Base-by-base conservation (phyloP, 2,329 filamentous ascomycete genomes). In the Talaromyces sp. region DNA sequence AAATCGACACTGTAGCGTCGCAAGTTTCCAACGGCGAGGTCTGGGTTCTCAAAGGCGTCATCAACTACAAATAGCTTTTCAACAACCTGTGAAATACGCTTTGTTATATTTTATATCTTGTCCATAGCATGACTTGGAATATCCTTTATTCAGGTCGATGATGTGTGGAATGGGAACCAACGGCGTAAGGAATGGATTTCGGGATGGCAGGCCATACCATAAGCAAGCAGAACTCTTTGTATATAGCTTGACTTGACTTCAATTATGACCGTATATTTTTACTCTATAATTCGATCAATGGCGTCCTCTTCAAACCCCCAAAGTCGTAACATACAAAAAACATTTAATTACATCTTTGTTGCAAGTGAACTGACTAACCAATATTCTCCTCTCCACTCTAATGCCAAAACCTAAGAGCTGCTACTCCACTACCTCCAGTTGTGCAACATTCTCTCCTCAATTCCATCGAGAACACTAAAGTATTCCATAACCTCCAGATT, bases 401-500 rank as follows among this genome's bases (percentile, higher is more conserved):
- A 19, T 21, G 8, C 19, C 17, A 13, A 21, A 46, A 14, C 41
- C 7, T 3, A 21, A 17, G 21, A 14, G 4, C 13, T 13, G 1
- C 8, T 8, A 11, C 9, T 21, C 19, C 27, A 54, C 64, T 64
- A 56, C 63, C 32, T 72, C 66, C 73, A 69, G 55, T 76, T 77
- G 71, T 82, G 82, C 69, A 98, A 78, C 62, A 99, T 79, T 71
- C 95, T 86, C 71, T 92, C 85, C 79, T 97, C 93, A 61, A 97
- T 88, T 19, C 89, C 89, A 68, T 96, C 90, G 62, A 98, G 79
- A 64, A 97, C 91, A 69, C 90, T 97, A 73, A 91, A 90, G 76
- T 98, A 93, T 74, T 96, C 93, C 70, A 96, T 84, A 26, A 99
- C 95, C 68, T 96, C 93, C 64, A 99, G 77, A 76, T 99, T 99